These are phyloP conservation scores for Diplotaxis tenuifolia DNA, from an alignment of 345 rosid species.

Conservation along the genomic window DNA sequence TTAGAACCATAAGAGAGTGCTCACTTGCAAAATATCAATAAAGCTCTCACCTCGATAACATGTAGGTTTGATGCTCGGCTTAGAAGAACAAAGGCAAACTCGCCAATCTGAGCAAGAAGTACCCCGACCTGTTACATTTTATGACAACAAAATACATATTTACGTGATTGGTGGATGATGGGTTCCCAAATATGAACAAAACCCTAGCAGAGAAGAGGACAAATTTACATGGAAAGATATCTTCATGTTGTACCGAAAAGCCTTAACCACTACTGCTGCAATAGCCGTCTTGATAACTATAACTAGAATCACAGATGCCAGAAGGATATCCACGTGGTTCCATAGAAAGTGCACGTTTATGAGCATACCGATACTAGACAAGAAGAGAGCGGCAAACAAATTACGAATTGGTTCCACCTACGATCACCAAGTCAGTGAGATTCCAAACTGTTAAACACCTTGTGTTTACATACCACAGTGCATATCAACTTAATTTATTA, in stretches of 20 bases:
- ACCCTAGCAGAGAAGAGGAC: conserved; percentile 15
- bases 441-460: conserved; percentile 7
- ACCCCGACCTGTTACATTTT: conserved; percentile 66
- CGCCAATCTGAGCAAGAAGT: conserved; percentile 96
- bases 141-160: neutral
- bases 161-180: neutral
- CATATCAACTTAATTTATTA: conserved; percentile 10
- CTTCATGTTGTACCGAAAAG: conserved; percentile 77
- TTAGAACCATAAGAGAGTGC: neutral
- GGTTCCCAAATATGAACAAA: neutral
- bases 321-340: conserved; percentile 96
- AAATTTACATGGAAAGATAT: conserved; percentile 85
- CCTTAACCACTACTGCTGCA: conserved; percentile 61
- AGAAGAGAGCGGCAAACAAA: conserved; percentile 92
- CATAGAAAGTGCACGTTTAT: conserved; percentile 95
- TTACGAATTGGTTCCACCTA: conserved; percentile 99
- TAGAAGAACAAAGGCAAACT: conserved; percentile 92
- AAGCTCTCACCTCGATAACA: conserved; percentile 68
- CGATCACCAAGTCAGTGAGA: conserved; percentile 19
- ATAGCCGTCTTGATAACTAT: conserved; percentile 85
- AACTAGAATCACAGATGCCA: conserved; percentile 92
- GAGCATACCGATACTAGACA: conserved; percentile 98
- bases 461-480: neutral
- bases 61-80: conserved; percentile 96
- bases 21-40: neutral